Percentiles rank a stretch among this genome's conserved stretches.
These are phyloP conservation scores for Amniculicola lignicola DNA, from an alignment of 495 filamentous ascomycete genomes.

Conservation along the genomic window DNA sequence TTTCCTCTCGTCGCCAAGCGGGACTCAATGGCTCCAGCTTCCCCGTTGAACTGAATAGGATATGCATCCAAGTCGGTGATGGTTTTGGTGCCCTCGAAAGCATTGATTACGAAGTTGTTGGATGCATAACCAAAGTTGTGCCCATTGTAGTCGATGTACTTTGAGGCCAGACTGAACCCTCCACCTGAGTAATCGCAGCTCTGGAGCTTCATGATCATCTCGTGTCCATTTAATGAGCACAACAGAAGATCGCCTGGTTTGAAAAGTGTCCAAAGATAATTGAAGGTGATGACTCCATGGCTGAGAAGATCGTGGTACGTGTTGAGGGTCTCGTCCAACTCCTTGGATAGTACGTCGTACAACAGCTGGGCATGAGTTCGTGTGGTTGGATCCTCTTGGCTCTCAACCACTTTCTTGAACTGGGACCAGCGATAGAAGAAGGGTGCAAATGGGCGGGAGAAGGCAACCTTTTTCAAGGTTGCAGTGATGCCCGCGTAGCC, in stretches of 20 bases:
- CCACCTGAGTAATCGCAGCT: conserved; percentile 34
- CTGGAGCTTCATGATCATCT: conserved; percentile 42
- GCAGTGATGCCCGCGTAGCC: conserved; percentile 65
- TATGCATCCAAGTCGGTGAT: conserved; percentile 55
- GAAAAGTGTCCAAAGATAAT: conserved; percentile 56
- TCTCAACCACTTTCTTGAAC: conserved; percentile 45
- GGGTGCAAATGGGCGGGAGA: conserved; percentile 58
- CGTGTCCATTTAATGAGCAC: conserved; percentile 37
- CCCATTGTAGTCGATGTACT: conserved; percentile 59
- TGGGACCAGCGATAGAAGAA: conserved; percentile 65
- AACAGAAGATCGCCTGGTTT: conserved; percentile 47
- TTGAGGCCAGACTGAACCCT: conserved; percentile 33
- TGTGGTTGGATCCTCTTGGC: conserved; percentile 43
- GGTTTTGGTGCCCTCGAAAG: conserved; percentile 54
- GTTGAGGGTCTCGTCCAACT: conserved; percentile 56
- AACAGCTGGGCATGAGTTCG: conserved; percentile 57
- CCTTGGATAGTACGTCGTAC: conserved; percentile 52
- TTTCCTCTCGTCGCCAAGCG: conserved; percentile 36
- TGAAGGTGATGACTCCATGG: conserved; percentile 58
- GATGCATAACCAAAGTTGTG: conserved; percentile 51
- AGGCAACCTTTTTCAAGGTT: conserved; percentile 56
- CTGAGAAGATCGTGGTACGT: conserved; percentile 53
- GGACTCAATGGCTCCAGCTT: conserved; percentile 41
- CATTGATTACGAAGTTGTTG: conserved; percentile 43
- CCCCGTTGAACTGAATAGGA: conserved; percentile 54